Evolutionary conservation across 768 basidiomycete species (phyloP).

Genomic region (Boletus insuetus): DNA sequence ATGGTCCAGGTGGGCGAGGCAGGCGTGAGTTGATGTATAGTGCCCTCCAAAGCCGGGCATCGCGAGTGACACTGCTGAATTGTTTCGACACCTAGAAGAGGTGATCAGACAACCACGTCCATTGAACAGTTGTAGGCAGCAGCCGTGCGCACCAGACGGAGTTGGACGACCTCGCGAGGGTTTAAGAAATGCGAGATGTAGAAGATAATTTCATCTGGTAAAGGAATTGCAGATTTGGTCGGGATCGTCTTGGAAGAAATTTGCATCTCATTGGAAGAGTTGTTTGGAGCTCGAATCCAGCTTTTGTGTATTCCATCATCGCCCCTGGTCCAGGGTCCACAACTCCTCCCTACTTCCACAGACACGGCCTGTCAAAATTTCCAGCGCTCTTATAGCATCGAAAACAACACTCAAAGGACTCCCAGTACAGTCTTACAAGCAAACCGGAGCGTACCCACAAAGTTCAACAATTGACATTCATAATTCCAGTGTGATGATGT

Average conservation of each 20-base stretch:
- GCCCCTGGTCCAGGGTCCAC: neutral
- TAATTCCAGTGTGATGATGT: too few species aligned
- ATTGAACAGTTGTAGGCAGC: neutral
- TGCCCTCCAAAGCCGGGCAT: slow-evolving; percentile 17
- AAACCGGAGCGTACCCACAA: too few species aligned
- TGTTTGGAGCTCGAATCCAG: neutral
- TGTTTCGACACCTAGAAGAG: slow-evolving; percentile 19
- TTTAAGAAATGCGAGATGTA: slow-evolving; percentile 12
- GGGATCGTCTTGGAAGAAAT: neutral
- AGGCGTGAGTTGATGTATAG: slow-evolving; percentile 15
- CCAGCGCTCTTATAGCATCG: too few species aligned
- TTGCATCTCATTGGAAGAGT: slow-evolving; percentile 7
- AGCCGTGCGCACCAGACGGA: slow-evolving; percentile 15
- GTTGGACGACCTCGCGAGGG: slow-evolving; percentile 14
- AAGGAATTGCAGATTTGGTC: neutral
- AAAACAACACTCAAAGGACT: too few species aligned
- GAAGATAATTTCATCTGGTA: slow-evolving; percentile 21
- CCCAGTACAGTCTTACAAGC: too few species aligned
- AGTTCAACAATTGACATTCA: too few species aligned
- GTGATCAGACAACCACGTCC: neutral
- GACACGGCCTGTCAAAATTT: too few species aligned
- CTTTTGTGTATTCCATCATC: neutral
- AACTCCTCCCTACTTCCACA: neutral
- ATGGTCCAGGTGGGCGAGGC: slow-evolving; percentile 24
- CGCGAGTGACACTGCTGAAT: slow-evolving; percentile 13